A percentile compares a stretch with the other conserved stretches of the same genome.
These are phyloP conservation scores for Heritiera littoralis DNA, from an alignment of 345 rosid genomes.

Conservation along the genomic window DNA sequence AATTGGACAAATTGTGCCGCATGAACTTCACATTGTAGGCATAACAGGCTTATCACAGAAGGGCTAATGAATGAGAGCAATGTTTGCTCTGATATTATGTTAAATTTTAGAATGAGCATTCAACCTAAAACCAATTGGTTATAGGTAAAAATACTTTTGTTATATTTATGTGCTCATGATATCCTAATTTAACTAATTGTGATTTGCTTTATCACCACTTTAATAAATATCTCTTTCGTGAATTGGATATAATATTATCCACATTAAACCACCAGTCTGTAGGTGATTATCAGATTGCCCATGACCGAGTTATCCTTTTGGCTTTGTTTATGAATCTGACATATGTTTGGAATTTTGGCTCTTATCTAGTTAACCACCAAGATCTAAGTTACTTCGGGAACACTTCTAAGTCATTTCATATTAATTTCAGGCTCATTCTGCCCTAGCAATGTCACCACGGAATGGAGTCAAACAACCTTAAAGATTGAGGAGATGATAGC, in stretches of 20 bases:
- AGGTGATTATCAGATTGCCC: not conserved
- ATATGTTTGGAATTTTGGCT: not conserved
- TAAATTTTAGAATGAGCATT: too few relatives aligned
- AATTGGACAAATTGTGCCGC: too few relatives aligned
- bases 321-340: not conserved
- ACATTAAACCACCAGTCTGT: too few relatives aligned
- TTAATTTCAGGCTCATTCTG: not conserved
- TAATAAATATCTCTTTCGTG: not conserved
- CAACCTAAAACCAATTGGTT: too few relatives aligned
- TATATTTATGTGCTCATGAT: too few relatives aligned
- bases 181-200: too few relatives aligned
- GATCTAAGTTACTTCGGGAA: not conserved
- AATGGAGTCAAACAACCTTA: not conserved
- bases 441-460: not conserved
- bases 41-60: too few relatives aligned
- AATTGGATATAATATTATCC: not conserved
- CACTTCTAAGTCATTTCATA: not conserved
- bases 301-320: not conserved
- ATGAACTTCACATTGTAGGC: too few relatives aligned
- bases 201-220: too few relatives aligned
- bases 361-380: not conserved
- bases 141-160: too few relatives aligned
- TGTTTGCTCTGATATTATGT: too few relatives aligned
- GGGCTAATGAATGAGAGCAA: too few relatives aligned
- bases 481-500: constrained; percentile 2